Evolutionary conservation across 192 early-diverging fungal species (phyloP), one percentile per base, ranked within the genome.

Genomic region (Cladochytrium replicatum): DNA sequence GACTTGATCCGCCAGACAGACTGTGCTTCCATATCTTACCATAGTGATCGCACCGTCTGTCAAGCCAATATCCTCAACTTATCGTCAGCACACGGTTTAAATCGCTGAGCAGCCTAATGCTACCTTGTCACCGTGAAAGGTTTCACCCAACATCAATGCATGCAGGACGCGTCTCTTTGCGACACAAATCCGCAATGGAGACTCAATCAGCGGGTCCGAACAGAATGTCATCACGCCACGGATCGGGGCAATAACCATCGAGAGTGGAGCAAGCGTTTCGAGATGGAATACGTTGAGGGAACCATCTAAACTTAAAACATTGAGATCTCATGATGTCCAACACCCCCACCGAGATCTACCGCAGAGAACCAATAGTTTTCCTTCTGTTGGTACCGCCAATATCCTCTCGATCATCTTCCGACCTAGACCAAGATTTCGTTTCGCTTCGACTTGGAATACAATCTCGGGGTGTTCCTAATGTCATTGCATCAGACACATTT

Each of bases 1-100:
- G n/a, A 72, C 63, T 3, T 29, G 24, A 46, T 91, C 88, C 6
- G 86, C 88, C 1, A 82, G 57, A 50, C 83, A 87, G 9, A 87
- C 49, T 29, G 58, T 56, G 6, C 55, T 54, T 1, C 68, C 65
- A 57, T 77, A 68, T 26, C 77, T 64, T 34, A 72, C 68, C 13
- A 82, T 57, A 2, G 66, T 67, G 4, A 72, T 50, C 1, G 78
- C 79, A 3, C 81, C 81, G 47, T 87, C 78, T 0, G 68, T 58
- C 32, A 89, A 44, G 22, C 71, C 69, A 9, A 84, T 39, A 48
- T 87, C 85, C 80, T 83, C 55, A 17, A 41, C 2, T 22, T 6
- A 52, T 4, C n/a, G 27, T 17, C 4, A 31, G 45, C 45, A 46
- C n/a, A 28, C n/a, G n/a, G 31, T 40, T 11, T 48, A 6, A 48